Percentiles rank a stretch among this genome's conserved stretches.
phyloP scores from a whole-genome alignment of 306 rosid species.

The Dalbergia oliveri region DNA sequence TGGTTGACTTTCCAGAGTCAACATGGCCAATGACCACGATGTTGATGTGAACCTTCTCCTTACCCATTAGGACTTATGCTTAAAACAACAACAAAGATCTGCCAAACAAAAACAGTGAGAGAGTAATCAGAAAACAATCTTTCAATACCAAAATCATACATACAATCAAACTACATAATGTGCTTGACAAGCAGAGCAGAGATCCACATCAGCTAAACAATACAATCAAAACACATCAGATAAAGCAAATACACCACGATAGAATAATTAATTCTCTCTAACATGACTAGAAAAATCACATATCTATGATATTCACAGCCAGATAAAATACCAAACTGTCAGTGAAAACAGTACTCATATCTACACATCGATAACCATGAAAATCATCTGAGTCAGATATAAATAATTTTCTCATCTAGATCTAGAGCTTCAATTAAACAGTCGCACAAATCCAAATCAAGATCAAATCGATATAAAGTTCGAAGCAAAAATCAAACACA shows the following conservation, averaged over 20 bases:
- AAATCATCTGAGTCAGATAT: not conserved
- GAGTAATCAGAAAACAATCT: not conserved
- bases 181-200: not conserved
- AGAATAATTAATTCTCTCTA: not conserved
- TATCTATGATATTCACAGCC: not conserved
- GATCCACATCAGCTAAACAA: no score
- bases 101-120: not conserved
- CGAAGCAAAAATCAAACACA: not conserved
- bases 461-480: not conserved
- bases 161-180: not conserved
- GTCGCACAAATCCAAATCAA: not conserved
- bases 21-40: constrained; percentile 97
- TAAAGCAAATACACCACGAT: not conserved
- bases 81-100: constrained; percentile 11
- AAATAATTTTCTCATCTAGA: not conserved
- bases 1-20: constrained; percentile 93
- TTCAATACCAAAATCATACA: no score
- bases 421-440: not conserved
- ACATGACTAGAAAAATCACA: not conserved
- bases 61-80: constrained; percentile 62
- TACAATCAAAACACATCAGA: not conserved
- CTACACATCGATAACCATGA: not conserved
- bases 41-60: constrained; percentile 87
- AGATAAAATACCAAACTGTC: not conserved
- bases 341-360: not conserved